phyloP scores from a whole-genome alignment of 1,284 basidiomycete genomes.

The Chalciporus sp. region DNA sequence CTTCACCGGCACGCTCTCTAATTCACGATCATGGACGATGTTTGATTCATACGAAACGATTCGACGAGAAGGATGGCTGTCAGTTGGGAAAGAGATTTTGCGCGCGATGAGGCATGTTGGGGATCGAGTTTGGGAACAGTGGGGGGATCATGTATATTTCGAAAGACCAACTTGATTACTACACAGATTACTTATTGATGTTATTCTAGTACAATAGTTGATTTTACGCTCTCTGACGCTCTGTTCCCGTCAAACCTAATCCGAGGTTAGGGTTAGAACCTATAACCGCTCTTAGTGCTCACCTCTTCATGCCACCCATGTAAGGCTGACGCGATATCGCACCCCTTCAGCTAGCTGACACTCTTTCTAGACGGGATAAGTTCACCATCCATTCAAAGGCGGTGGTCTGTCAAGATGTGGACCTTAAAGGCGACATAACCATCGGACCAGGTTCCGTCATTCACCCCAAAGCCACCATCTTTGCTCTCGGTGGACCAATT shows the following conservation, averaged over 20 bases:
- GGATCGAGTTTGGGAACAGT: conserved; percentile 34
- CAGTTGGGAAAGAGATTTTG: conserved; percentile 26
- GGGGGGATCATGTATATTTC: conserved; percentile 31
- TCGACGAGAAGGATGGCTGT: conserved; percentile 31
- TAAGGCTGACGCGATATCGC: conserved; percentile 13
- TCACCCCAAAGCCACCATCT: conserved; percentile 92
- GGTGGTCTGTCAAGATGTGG: conserved; percentile 85
- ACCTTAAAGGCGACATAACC: conserved; percentile 89
- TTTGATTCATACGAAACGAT: conserved; percentile 33
- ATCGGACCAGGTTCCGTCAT: conserved; percentile 88
- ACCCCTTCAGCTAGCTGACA: neutral
- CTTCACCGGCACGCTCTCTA: conserved; percentile 23
- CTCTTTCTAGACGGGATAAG: conserved; percentile 62
- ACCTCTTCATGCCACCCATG: conserved; percentile 29
- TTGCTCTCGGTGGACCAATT: conserved; percentile 86
- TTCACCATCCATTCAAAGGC: conserved; percentile 81
- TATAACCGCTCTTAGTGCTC: neutral
- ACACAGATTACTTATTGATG: neutral
- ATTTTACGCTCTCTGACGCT: no score
- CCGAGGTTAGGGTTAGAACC: neutral
- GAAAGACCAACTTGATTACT: conserved; percentile 35
- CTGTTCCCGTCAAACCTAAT: neutral
- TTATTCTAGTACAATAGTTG: no score
- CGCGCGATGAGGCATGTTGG: conserved; percentile 27
- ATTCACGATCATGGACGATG: conserved; percentile 31